Percentiles rank a stretch among this genome's conserved stretches.
Conservation (phyloP, 2,329 filamentous ascomycete species). For the Penicillium sp. region DNA sequence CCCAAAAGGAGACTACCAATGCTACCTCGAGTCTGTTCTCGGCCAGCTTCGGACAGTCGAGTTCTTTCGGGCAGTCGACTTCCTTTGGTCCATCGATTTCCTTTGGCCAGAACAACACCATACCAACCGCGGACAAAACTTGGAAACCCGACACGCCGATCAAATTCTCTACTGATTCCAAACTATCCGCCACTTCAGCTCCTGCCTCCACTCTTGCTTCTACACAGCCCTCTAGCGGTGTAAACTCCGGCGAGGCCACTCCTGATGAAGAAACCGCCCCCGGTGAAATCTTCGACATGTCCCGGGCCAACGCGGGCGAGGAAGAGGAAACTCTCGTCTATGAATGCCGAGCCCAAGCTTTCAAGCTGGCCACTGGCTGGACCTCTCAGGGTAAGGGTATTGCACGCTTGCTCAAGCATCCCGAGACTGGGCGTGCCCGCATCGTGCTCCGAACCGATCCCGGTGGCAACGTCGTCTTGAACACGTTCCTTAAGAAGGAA, state of each 20-base stretch:
- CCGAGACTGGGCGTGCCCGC: constrained; percentile 67
- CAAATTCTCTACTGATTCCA: constrained; percentile 48
- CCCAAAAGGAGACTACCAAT: constrained; percentile 17
- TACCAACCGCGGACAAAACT: constrained; percentile 44
- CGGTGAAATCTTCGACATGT: constrained; percentile 66
- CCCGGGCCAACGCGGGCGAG: constrained; percentile 67
- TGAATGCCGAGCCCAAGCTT: constrained; percentile 71
- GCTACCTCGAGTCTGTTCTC: constrained; percentile 26
- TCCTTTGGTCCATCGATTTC: constrained; percentile 3
- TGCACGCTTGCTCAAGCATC: constrained; percentile 73
- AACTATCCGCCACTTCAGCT: constrained; percentile 23
- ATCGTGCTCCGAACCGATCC: constrained; percentile 76
- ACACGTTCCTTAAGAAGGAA: constrained; percentile 66
- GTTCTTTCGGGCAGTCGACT: background rate
- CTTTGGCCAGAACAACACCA: constrained; percentile 3
- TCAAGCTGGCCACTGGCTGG: constrained; percentile 67
- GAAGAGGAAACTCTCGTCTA: constrained; percentile 72
- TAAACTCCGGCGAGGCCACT: constrained; percentile 52
- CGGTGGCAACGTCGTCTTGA: constrained; percentile 72
- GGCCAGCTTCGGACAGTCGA: constrained; percentile 24
- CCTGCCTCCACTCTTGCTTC: constrained; percentile 32
- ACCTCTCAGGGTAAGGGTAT: constrained; percentile 70
- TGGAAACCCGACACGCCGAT: constrained; percentile 54
- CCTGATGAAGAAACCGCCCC: constrained; percentile 43
- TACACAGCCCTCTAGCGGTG: constrained; percentile 39